Evolutionary conservation across 164 flowering plant genomes (phyloP).

Genomic region (Vitis amurensis): DNA sequence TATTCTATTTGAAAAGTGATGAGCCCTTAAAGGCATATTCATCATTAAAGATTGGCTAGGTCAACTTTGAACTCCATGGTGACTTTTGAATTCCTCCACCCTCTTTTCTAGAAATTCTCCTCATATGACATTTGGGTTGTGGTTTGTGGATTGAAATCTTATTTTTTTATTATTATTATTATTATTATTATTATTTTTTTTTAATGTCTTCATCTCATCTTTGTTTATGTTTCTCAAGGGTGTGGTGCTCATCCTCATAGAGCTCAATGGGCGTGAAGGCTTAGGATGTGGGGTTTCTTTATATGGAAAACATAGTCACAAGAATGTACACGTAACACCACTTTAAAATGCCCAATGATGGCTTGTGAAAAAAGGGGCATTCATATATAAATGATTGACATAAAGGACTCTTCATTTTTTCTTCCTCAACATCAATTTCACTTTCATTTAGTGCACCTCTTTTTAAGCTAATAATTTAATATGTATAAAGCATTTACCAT

Average conservation of each 20-base stretch:
- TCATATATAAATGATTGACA: conserved; percentile 24
- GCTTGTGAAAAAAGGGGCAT: conserved; percentile 9
- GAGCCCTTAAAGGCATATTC: neutral
- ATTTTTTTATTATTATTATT: neutral
- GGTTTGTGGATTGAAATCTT: neutral
- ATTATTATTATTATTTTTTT: neutral
- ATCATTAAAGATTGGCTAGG: conserved; percentile 3
- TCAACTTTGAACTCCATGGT: conserved; percentile 33
- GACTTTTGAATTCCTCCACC: conserved; percentile 16
- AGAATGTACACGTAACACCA: neutral
- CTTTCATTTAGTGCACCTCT: neutral
- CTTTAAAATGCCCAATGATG: conserved; percentile 16
- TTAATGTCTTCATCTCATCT: no score
- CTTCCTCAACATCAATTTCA: conserved; percentile 3
- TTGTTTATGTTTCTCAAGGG: neutral
- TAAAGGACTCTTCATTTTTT: conserved; percentile 7
- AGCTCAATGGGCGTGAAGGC: neutral
- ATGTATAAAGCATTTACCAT: no score
- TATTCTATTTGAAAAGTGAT: neutral
- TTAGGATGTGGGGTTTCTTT: neutral
- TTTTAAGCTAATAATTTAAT: neutral
- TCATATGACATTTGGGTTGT: neutral
- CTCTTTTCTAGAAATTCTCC: conserved; percentile 3
- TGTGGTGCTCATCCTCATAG: neutral
- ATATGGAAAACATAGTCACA: neutral